Conservation (phyloP, 208 protist genomes). For the Acanthamoeba healyi region DNA sequence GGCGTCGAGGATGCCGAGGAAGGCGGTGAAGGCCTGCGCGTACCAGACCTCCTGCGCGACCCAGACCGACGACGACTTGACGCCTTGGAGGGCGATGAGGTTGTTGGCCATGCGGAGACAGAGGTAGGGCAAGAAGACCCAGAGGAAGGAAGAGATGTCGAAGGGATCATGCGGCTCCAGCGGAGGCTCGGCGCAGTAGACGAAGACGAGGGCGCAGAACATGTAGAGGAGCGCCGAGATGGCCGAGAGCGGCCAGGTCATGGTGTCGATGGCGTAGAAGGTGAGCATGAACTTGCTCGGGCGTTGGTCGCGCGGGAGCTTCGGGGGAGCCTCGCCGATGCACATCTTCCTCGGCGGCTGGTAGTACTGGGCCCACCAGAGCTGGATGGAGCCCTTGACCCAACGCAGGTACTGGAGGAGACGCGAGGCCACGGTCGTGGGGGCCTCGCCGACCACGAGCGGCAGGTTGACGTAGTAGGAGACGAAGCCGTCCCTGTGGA, state of each 20-base stretch:
- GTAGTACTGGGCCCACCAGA: slow-evolving; percentile 74
- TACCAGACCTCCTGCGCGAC: slow-evolving; percentile 74
- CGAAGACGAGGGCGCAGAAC: slow-evolving; percentile 74
- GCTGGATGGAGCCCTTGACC: slow-evolving; percentile 75
- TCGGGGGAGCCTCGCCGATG: slow-evolving; percentile 22
- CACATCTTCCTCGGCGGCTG: not conserved
- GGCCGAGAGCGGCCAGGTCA: slow-evolving; percentile 68
- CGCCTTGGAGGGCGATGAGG: slow-evolving; percentile 61
- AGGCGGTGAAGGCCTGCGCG: slow-evolving; percentile 68
- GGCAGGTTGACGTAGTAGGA: slow-evolving; percentile 75
- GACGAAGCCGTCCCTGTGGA: slow-evolving; percentile 54
- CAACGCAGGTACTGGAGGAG: slow-evolving; percentile 68
- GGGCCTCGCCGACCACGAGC: slow-evolving; percentile 47
- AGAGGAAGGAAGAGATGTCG: slow-evolving; percentile 65
- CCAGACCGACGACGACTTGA: slow-evolving; percentile 68
- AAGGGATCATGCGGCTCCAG: slow-evolving; percentile 29
- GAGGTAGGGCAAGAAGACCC: slow-evolving; percentile 70
- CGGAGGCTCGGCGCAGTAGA: slow-evolving; percentile 61
- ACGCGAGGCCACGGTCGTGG: slow-evolving; percentile 42
- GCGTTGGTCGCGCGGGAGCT: slow-evolving; percentile 46
- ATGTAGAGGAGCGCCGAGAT: slow-evolving; percentile 69
- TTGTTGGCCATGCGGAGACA: slow-evolving; percentile 64
- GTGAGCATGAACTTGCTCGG: slow-evolving; percentile 23
- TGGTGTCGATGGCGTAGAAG: slow-evolving; percentile 69
- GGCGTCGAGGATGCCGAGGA: slow-evolving; percentile 69